A percentile compares a stretch with the other conserved stretches of the same genome.
Evolutionary conservation across 805 yeast genomes (phyloP).

Genomic region (Yamadazyma insecticola): DNA sequence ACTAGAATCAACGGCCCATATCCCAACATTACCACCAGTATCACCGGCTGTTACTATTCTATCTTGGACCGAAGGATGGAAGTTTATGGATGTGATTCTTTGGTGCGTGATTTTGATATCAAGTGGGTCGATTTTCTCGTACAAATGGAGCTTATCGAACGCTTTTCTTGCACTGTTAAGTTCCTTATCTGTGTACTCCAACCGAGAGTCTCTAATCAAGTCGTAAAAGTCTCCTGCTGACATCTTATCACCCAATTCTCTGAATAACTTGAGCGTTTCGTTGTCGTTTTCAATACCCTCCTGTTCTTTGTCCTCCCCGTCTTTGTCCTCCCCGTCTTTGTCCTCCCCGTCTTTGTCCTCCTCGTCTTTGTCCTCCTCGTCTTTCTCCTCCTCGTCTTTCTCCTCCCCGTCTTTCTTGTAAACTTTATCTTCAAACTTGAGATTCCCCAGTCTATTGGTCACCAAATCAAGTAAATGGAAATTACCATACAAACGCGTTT

Average conservation of each 20-base stretch:
- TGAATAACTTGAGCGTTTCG: constrained; percentile 29
- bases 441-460: constrained; percentile 31
- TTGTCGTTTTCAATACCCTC: constrained; percentile 14
- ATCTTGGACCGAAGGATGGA: constrained; percentile 68
- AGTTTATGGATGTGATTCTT: constrained; percentile 66
- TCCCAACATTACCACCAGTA: constrained; percentile 77
- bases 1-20: constrained; percentile 70
- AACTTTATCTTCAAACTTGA: constrained; percentile 27
- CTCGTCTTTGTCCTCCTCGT: constrained; percentile 8
- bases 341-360: constrained; percentile 4
- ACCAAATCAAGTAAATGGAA: constrained; percentile 57
- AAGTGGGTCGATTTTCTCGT: constrained; percentile 58
- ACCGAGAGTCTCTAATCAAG: constrained; percentile 29
- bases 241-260: constrained; percentile 44
- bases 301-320: constrained; percentile 6
- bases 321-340: constrained; percentile 8
- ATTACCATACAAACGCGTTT: constrained; percentile 62
- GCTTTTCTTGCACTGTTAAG: constrained; percentile 49
- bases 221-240: constrained; percentile 73
- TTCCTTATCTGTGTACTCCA: constrained; percentile 30
- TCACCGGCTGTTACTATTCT: constrained; percentile 82
- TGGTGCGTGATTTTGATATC: constrained; percentile 67
- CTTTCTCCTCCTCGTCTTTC: constrained; percentile 4
- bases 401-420: constrained; percentile 10
- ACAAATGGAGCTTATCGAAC: constrained; percentile 47